Evolutionary conservation across 2,329 filamentous ascomycete genomes (phyloP), one percentile per base, ranked within the genome.

Genomic region (Cryphonectria radicalis): DNA sequence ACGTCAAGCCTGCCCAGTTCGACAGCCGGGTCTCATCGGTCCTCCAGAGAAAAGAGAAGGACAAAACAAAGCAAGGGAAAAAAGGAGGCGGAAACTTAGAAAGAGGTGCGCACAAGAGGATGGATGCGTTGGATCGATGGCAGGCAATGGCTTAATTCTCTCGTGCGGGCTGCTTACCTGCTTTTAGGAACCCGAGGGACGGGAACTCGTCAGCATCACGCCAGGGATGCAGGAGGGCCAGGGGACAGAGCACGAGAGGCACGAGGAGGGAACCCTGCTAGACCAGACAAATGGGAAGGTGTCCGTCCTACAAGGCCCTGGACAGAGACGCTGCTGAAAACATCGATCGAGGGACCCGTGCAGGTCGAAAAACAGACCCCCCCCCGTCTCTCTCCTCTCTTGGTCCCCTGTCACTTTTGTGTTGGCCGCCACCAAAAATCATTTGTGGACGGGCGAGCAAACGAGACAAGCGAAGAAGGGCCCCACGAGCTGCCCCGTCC

Each of bases 171-270:
- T 50, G 19, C 64, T 50, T 37, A n/a, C 37, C 66, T 60, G 57
- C 65, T 63, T 60, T 53, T 22, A 57, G 62, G 65, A 67, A 62
- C 43, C 46, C 60, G 60, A 46, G 57, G 59, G 25, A 64, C 53
- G 40, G 28, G 46, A 43, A 25, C 28, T 70, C 70, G 70, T 72
- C 70, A 72, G 64, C 64, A 66, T 72, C 71, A 72, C 71, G 65
- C 71, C 71, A 72, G 65, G 63, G 17, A 60, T 67, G 68, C 68
- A 72, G 65, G 37, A 62, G 14, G 53, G 19, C 40, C 43, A 59
- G 46, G 50, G 50, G 53, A 57, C 53, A 28, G 64, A 67, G 14
- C 22, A n/a, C 64, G 10, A 67, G 53, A 55, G 64, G 62, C 53
- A 42, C 35, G 60, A 32, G 28, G 42, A 14, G 22, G 25, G 42